A percentile compares a stretch with the other conserved stretches of the same genome.
Evolutionary conservation across 2,329 filamentous ascomycete genomes (phyloP).

Genomic region (Blastomyces gilchristii): DNA sequence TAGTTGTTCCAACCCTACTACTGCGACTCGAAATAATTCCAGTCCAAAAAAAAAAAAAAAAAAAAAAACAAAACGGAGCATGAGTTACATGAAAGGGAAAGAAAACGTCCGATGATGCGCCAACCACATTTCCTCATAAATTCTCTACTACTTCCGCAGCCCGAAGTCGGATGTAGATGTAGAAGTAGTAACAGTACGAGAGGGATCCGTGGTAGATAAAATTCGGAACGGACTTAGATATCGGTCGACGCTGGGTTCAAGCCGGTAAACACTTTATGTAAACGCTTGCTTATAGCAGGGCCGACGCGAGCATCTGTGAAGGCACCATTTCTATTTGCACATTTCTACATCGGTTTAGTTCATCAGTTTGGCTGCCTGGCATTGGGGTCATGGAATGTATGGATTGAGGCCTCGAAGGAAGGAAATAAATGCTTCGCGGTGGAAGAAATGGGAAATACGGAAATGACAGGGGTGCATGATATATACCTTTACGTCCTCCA

Average conservation of each 20-base stretch:
- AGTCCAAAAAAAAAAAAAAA: neutral
- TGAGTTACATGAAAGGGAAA: no score
- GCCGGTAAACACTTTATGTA: slow-evolving; percentile 42
- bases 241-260: slow-evolving; percentile 37
- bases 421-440: neutral
- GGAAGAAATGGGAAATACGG: neutral
- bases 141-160: no score
- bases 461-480: neutral
- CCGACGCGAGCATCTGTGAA: slow-evolving; percentile 38
- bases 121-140: no score
- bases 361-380: neutral
- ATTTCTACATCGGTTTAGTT: slow-evolving; percentile 29
- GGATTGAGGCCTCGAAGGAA: neutral
- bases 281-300: slow-evolving; percentile 37
- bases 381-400: neutral
- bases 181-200: neutral
- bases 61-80: neutral
- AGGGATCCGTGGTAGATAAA: neutral
- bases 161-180: neutral
- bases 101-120: no score
- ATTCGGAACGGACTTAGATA: slow-evolving; percentile 19
- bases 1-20: neutral
- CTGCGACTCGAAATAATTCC: neutral
- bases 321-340: slow-evolving; percentile 38
- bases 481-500: slow-evolving; percentile 49